These are phyloP conservation scores for Candida neerlandica DNA, from an alignment of 1,139 yeast genomes.

Conservation along the genomic window DNA sequence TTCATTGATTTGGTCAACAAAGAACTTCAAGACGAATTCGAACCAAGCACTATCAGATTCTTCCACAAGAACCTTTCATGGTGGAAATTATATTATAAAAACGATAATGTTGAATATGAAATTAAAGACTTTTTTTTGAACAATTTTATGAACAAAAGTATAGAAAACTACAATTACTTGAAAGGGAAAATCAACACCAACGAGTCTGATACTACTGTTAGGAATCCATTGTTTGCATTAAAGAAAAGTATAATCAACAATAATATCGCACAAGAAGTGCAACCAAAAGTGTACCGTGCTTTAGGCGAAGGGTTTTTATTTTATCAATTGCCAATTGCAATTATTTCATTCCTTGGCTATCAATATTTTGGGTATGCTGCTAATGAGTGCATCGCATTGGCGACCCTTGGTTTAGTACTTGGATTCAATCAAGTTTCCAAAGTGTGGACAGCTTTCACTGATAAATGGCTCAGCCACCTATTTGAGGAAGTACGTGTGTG, in stretches of 20 bases:
- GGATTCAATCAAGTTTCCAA: constrained; percentile 49
- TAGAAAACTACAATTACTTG: constrained; percentile 40
- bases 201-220: constrained; percentile 6
- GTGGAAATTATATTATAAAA: constrained; percentile 49
- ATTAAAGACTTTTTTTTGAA: constrained; percentile 41
- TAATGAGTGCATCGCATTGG: constrained; percentile 39
- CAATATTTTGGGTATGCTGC: constrained; percentile 37
- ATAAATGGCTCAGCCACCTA: constrained; percentile 31
- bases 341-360: constrained; percentile 35
- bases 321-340: constrained; percentile 44
- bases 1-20: constrained; percentile 38
- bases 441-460: constrained; percentile 35
- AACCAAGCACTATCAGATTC: constrained; percentile 33
- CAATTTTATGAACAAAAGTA: constrained; percentile 43
- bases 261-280: constrained; percentile 35
- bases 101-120: constrained; percentile 50
- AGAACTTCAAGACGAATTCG: constrained; percentile 40
- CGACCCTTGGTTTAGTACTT: constrained; percentile 42
- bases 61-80: constrained; percentile 38
- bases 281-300: constrained; percentile 38
- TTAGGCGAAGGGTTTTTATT: constrained; percentile 34
- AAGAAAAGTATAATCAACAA: constrained; percentile 32
- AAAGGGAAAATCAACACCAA: constrained; percentile 40
- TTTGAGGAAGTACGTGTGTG: constrained; percentile 41
- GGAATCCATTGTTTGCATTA: constrained; percentile 37